Percentiles rank a stretch among this genome's conserved stretches.
Evolutionary conservation across 768 basidiomycete species (phyloP).

Genomic region (Flagelloscypha sp.): DNA sequence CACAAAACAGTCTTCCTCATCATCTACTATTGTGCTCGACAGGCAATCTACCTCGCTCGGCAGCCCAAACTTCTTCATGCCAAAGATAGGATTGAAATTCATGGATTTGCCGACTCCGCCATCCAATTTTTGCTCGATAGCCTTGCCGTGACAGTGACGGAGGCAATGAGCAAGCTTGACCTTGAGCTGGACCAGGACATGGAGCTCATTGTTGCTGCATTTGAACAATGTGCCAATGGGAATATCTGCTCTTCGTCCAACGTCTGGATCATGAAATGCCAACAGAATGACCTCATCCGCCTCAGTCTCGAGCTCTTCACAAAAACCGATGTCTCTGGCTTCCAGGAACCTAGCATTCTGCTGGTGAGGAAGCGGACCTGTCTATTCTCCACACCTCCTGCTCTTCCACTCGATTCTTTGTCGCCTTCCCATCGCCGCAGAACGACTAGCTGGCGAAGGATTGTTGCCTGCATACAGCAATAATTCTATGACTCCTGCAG

Average conservation of each 20-base stretch:
- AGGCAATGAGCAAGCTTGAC: conserved; percentile 49
- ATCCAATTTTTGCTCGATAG: conserved; percentile 59
- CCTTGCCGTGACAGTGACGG: conserved; percentile 52
- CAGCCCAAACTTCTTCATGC: conserved; percentile 46
- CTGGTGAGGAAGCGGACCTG: conserved; percentile 53
- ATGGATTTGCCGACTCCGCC: conserved; percentile 51
- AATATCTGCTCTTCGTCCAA: conserved; percentile 63
- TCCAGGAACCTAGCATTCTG: conserved; percentile 57
- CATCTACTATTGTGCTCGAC: conserved; percentile 67
- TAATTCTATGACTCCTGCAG: conserved; percentile 68
- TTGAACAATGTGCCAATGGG: conserved; percentile 66
- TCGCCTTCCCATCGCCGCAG: conserved; percentile 67
- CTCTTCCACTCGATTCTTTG: conserved; percentile 83
- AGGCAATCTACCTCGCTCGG: conserved; percentile 43
- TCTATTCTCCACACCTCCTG: conserved; percentile 73
- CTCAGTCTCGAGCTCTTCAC: conserved; percentile 67
- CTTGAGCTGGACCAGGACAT: conserved; percentile 72
- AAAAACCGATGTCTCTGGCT: conserved; percentile 59
- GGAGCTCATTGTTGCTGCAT: conserved; percentile 74
- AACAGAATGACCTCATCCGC: conserved; percentile 73
- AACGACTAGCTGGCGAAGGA: conserved; percentile 79
- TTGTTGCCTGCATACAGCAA: conserved; percentile 76
- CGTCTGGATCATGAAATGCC: conserved; percentile 72
- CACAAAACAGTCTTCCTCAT: conserved; percentile 77
- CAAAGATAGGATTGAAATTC: conserved; percentile 53